A percentile compares a stretch with the other conserved stretches of the same genome.
Evolutionary conservation across 371 early-diverging fungal species (phyloP).

Genomic region (Syncephalastrum monosporum): DNA sequence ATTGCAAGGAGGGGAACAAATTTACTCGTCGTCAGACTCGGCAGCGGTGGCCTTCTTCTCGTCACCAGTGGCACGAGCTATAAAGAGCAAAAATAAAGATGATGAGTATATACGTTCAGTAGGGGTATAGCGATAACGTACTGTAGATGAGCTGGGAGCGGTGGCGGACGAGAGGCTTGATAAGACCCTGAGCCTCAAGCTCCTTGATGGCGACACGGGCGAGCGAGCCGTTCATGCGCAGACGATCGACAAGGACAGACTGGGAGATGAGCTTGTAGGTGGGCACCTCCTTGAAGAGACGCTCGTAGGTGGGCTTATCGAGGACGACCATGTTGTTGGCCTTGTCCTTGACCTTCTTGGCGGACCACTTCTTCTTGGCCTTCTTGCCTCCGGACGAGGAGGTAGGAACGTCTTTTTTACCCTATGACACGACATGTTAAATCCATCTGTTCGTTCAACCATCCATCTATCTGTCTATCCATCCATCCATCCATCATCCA

Average conservation of each 20-base stretch:
- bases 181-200: slow-evolving; percentile 87
- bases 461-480: no score
- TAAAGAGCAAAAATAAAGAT: neutral
- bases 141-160: slow-evolving; percentile 95
- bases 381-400: slow-evolving; percentile 83
- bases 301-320: slow-evolving; percentile 87
- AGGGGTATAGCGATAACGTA: slow-evolving; percentile 21
- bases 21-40: slow-evolving; percentile 23
- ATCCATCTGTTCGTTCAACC: no score
- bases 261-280: slow-evolving; percentile 98
- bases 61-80: slow-evolving; percentile 49
- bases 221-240: slow-evolving; percentile 94
- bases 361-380: slow-evolving; percentile 97
- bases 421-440: no score
- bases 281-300: slow-evolving; percentile 97
- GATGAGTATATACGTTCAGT: neutral
- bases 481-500: no score
- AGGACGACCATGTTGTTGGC: slow-evolving; percentile 94
- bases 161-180: slow-evolving; percentile 88
- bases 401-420: slow-evolving; percentile 65
- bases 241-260: slow-evolving; percentile 96
- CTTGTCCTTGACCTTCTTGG: slow-evolving; percentile 96
- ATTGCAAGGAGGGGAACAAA: neutral
- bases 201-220: slow-evolving; percentile 94
- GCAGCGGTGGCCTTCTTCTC: slow-evolving; percentile 28